A percentile compares a stretch with the other conserved stretches of the same genome.
These are phyloP conservation scores for Metschnikowia aberdeeniae DNA, from an alignment of 805 yeast species.

Conservation along the genomic window DNA sequence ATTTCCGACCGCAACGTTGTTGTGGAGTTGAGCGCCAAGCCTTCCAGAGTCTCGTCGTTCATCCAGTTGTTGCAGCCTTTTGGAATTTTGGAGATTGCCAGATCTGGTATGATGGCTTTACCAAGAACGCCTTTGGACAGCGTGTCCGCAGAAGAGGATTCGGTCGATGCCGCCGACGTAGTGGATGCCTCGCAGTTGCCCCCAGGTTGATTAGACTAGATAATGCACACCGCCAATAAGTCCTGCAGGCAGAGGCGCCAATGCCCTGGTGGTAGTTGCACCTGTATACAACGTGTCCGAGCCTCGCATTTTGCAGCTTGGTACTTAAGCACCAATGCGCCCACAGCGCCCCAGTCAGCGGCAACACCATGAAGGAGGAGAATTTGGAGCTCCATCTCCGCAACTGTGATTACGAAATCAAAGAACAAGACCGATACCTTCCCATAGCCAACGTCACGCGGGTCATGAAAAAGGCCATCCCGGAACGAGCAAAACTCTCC, in stretches of 20 bases:
- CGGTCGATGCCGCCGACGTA: constrained; percentile 56
- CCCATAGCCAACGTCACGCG: constrained; percentile 56
- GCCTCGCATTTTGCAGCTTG: constrained; percentile 18
- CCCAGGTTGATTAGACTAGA: constrained; percentile 62
- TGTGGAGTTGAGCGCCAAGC: constrained; percentile 92
- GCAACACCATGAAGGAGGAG: constrained; percentile 1
- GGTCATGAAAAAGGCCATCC: constrained; percentile 71
- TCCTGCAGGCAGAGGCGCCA: no score
- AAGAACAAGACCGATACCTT: constrained; percentile 41
- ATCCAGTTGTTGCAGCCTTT: constrained; percentile 89
- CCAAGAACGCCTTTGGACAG: constrained; percentile 88
- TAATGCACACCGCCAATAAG: no score
- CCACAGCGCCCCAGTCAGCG: neutral
- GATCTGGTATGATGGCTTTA: constrained; percentile 98
- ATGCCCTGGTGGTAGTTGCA: no score
- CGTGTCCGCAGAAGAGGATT: constrained; percentile 46
- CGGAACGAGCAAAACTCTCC: constrained; percentile 68
- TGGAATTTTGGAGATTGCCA: constrained; percentile 92
- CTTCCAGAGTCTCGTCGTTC: constrained; percentile 81
- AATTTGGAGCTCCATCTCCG: constrained; percentile 8
- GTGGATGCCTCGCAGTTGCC: constrained; percentile 90
- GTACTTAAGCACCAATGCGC: constrained; percentile 11
- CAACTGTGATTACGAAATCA: constrained; percentile 38
- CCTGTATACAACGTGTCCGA: constrained; percentile 13
- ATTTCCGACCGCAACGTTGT: constrained; percentile 90